Evolutionary conservation across 2,329 filamentous ascomycete genomes (phyloP).

Genomic region (Arthrinium phaeospermum): DNA sequence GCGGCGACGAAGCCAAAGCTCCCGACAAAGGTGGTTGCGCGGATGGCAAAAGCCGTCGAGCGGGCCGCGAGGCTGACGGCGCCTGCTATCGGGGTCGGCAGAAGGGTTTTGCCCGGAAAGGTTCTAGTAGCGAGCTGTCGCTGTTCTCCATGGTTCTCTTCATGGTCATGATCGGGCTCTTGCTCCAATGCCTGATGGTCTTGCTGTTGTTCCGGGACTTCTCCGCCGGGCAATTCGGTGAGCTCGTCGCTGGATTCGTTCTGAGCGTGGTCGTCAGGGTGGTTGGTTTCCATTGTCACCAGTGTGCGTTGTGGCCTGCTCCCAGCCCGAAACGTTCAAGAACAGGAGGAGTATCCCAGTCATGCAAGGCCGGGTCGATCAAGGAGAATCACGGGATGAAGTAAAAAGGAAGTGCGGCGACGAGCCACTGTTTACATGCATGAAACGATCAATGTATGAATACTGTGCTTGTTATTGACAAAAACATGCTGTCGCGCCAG

Average conservation of each 20-base stretch:
- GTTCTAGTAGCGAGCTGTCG: constrained; percentile 22
- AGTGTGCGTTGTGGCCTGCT: background rate
- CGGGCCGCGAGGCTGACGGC: constrained; percentile 65
- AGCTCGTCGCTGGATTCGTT: constrained; percentile 18
- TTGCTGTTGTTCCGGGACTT: background rate
- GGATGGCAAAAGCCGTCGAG: constrained; percentile 63
- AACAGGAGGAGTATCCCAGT: background rate
- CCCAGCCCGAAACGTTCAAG: constrained; percentile 1
- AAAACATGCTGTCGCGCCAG: constrained; percentile 16
- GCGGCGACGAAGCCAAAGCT: constrained; percentile 59
- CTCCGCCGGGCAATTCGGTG: background rate
- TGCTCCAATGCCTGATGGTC: background rate
- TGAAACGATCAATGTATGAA: background rate
- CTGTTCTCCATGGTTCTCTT: background rate
- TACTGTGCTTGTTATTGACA: background rate
- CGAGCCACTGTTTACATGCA: constrained; percentile 7
- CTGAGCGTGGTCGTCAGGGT: constrained; percentile 12
- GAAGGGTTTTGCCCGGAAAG: constrained; percentile 51
- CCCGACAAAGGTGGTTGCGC: constrained; percentile 57
- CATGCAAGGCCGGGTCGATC: background rate
- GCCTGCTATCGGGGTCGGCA: constrained; percentile 63
- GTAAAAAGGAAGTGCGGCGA: background rate
- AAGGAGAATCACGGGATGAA: background rate
- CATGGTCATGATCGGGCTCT: background rate
- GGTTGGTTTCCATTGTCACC: background rate